phyloP scores from a whole-genome alignment of 352 stramenopile species.

The Thraustochytrium striatum region DNA sequence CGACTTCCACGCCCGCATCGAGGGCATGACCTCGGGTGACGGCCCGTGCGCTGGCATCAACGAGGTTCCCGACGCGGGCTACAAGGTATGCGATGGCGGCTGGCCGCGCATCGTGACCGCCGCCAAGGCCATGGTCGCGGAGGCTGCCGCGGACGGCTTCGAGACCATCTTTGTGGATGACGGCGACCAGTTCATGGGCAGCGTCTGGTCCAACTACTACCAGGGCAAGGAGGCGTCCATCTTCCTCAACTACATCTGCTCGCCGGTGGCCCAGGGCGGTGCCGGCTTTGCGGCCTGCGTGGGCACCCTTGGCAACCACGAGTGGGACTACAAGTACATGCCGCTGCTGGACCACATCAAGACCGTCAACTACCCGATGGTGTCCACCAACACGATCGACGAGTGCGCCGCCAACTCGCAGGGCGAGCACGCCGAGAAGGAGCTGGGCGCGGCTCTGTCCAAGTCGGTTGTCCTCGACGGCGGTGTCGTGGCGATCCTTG shows the following conservation, averaged over 20 bases:
- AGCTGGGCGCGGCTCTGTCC: neutral
- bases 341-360: constrained; percentile 16
- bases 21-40: neutral
- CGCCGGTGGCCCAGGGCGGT: neutral
- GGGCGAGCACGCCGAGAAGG: neutral
- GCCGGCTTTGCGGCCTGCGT: constrained; percentile 43
- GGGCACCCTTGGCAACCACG: constrained; percentile 35
- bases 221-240: constrained; percentile 27
- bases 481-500: constrained; percentile 7
- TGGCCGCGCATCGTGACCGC: constrained; percentile 35
- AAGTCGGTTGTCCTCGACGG: constrained; percentile 32
- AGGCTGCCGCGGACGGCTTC: neutral
- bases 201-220: constrained; percentile 39
- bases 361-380: neutral
- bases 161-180: constrained; percentile 26
- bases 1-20: constrained; percentile 40
- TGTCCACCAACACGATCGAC: constrained; percentile 28
- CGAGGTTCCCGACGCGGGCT: too few species aligned
- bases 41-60: neutral
- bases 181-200: constrained; percentile 46
- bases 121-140: constrained; percentile 22
- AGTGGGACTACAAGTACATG: constrained; percentile 46
- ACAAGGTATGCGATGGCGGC: constrained; percentile 33
- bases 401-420: neutral
- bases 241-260: constrained; percentile 45